These are phyloP conservation scores for Pseudocercospora crystallina DNA, from an alignment of 2,329 filamentous ascomycete genomes.

Conservation along the genomic window DNA sequence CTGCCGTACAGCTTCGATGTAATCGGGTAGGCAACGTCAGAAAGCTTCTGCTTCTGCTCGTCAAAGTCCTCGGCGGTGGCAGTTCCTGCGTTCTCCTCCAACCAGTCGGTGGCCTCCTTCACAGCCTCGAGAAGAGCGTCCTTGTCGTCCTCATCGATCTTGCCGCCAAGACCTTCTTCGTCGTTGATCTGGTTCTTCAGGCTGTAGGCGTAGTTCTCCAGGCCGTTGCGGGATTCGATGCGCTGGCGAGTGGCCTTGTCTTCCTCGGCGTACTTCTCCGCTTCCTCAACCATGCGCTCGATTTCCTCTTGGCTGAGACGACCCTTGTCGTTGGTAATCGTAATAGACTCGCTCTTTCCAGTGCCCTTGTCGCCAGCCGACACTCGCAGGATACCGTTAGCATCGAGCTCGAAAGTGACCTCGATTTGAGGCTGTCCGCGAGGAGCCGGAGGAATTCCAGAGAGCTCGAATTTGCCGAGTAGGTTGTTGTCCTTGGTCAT, in stretches of 20 bases:
- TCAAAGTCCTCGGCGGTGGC: slow-evolving; percentile 93
- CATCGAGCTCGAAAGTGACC: slow-evolving; percentile 95
- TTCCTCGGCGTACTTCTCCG: slow-evolving; percentile 98
- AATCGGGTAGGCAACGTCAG: slow-evolving; percentile 94
- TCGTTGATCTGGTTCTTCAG: slow-evolving; percentile 99
- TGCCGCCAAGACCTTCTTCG: slow-evolving; percentile 92
- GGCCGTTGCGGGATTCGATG: slow-evolving; percentile 92
- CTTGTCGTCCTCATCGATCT: slow-evolving; percentile 99
- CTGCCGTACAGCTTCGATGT: slow-evolving; percentile 89
- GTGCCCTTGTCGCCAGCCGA: slow-evolving; percentile 96
- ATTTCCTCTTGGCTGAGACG: slow-evolving; percentile 96
- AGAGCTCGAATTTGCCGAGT: slow-evolving; percentile 97
- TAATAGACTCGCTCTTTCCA: slow-evolving; percentile 95
- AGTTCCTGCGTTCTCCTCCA: slow-evolving; percentile 87
- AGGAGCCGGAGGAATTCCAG: slow-evolving; percentile 89
- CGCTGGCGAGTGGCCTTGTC: slow-evolving; percentile 97
- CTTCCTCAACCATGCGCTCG: slow-evolving; percentile 97
- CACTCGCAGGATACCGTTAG: slow-evolving; percentile 97
- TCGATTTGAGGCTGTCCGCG: slow-evolving; percentile 98
- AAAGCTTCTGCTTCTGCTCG: slow-evolving; percentile 99
- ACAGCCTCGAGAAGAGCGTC: slow-evolving; percentile 91
- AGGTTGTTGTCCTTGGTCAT: slow-evolving; percentile 65
- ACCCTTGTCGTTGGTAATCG: slow-evolving; percentile 99
- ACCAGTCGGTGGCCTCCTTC: slow-evolving; percentile 96
- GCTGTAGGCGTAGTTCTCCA: slow-evolving; percentile 99